Evolutionary conservation across 768 basidiomycete species (phyloP).

Genomic region (Exidia glandulosa): DNA sequence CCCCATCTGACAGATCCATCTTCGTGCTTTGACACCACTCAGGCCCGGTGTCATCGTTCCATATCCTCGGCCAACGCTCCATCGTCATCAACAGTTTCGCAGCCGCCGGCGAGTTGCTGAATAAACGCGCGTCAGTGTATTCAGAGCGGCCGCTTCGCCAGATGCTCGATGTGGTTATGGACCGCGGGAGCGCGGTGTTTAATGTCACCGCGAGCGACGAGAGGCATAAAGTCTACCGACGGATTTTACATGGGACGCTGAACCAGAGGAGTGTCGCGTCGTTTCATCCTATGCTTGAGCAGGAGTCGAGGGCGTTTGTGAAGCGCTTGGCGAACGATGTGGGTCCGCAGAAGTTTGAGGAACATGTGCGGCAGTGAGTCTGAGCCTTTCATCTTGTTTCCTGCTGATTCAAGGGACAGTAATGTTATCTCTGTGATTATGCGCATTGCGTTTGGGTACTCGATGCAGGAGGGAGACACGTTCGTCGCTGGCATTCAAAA

Average conservation of each 20-base stretch:
- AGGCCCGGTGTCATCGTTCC: not conserved
- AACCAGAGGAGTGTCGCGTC: conserved; percentile 23
- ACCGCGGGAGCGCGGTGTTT: too few relatives aligned
- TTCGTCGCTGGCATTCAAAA: not conserved
- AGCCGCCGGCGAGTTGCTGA: not conserved
- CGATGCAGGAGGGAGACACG: not conserved
- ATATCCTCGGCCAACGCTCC: not conserved
- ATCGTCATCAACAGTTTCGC: not conserved
- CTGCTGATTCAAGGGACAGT: not conserved
- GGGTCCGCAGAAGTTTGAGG: conserved; percentile 23
- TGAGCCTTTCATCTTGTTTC: not conserved
- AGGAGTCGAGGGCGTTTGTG: conserved; percentile 24
- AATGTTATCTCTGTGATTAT: not conserved
- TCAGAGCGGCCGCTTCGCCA: not conserved
- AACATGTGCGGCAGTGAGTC: conserved; percentile 29
- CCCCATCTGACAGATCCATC: not conserved
- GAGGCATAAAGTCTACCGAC: conserved; percentile 31
- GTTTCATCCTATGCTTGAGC: conserved; percentile 26
- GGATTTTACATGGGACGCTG: conserved; percentile 27
- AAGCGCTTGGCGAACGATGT: conserved; percentile 17
- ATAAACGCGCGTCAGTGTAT: not conserved
- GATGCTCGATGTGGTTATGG: too few relatives aligned
- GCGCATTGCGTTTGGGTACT: not conserved
- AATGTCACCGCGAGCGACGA: too few relatives aligned
- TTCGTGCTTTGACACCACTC: not conserved